These are phyloP conservation scores for Eleusine indica DNA, from an alignment of 176 grass and related monocot species.

Conservation along the genomic window DNA sequence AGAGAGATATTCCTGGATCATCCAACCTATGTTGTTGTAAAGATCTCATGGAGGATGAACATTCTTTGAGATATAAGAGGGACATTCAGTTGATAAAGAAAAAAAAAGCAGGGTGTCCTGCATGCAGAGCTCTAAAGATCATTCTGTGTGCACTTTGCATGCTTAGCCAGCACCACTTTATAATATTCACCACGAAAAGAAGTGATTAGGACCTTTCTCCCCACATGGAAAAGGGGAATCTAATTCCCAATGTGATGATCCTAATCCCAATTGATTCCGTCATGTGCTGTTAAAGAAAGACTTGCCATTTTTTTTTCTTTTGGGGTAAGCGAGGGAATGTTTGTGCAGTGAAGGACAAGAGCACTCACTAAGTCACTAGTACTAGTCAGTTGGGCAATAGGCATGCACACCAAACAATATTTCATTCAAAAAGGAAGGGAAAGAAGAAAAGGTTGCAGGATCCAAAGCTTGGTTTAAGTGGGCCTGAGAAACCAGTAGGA, in stretches of 20 bases:
- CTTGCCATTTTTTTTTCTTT: slow-evolving; percentile 27
- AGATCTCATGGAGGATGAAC: slow-evolving; percentile 49
- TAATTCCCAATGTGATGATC: slow-evolving; percentile 51
- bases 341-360: slow-evolving; percentile 37
- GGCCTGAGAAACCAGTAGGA: slow-evolving; percentile 41
- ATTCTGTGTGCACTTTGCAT: slow-evolving; percentile 77
- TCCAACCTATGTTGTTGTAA: slow-evolving; percentile 52
- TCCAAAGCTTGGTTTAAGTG: slow-evolving; percentile 60
- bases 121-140: slow-evolving; percentile 62
- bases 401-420: slow-evolving; percentile 32
- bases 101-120: slow-evolving; percentile 49
- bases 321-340: slow-evolving; percentile 31
- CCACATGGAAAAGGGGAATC: slow-evolving; percentile 50
- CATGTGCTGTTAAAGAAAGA: slow-evolving; percentile 57
- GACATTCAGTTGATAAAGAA: slow-evolving; percentile 78
- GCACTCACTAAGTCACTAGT: background rate
- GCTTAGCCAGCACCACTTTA: slow-evolving; percentile 60
- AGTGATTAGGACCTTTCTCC: slow-evolving; percentile 79
- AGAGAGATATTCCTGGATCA: slow-evolving; percentile 71
- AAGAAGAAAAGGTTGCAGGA: slow-evolving; percentile 45
- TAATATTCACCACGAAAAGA: slow-evolving; percentile 71
- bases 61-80: slow-evolving; percentile 58
- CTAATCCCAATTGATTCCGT: slow-evolving; percentile 31
- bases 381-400: slow-evolving; percentile 25
- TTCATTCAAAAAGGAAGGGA: slow-evolving; percentile 33